A percentile compares a stretch with the other conserved stretches of the same genome.
These are phyloP conservation scores for Corniculantispora saksenae DNA, from an alignment of 2,329 filamentous ascomycete genomes.

Conservation along the genomic window DNA sequence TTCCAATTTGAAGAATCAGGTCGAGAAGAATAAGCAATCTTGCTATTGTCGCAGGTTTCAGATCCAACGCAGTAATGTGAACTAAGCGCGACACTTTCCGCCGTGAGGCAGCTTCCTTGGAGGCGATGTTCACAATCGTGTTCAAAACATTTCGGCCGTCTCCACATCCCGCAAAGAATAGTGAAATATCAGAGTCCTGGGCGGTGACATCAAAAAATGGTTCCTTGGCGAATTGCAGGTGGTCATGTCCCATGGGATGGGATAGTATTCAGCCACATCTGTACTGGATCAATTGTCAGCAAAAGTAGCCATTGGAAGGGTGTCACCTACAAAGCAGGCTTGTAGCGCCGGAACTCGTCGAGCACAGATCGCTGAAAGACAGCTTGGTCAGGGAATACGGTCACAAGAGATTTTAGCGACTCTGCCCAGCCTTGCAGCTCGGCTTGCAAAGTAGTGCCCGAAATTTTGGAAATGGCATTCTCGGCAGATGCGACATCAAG, in stretches of 20 bases:
- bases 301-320: too few relatives aligned
- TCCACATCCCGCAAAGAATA: slow-evolving; percentile 28
- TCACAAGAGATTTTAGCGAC: neutral
- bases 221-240: neutral
- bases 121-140: slow-evolving; percentile 19
- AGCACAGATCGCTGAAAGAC: neutral
- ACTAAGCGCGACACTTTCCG: slow-evolving; percentile 12
- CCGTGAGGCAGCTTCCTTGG: neutral
- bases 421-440: slow-evolving; percentile 1
- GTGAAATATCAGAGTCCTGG: slow-evolving; percentile 19
- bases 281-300: neutral
- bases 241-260: neutral
- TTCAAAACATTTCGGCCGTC: slow-evolving; percentile 27
- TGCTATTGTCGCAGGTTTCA: slow-evolving; percentile 27
- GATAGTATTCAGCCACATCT: neutral
- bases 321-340: slow-evolving; percentile 1
- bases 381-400: neutral
- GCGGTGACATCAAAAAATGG: neutral
- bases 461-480: slow-evolving; percentile 11
- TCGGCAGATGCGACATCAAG: slow-evolving; percentile 19
- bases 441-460: neutral
- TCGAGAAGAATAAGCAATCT: slow-evolving; percentile 26
- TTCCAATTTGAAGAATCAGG: slow-evolving; percentile 18
- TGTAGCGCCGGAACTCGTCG: neutral
- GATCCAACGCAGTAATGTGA: slow-evolving; percentile 28